Percentiles rank a stretch among this genome's conserved stretches.
These are phyloP conservation scores for Vigna angularis DNA, from an alignment of 306 rosid species.

Conservation along the genomic window DNA sequence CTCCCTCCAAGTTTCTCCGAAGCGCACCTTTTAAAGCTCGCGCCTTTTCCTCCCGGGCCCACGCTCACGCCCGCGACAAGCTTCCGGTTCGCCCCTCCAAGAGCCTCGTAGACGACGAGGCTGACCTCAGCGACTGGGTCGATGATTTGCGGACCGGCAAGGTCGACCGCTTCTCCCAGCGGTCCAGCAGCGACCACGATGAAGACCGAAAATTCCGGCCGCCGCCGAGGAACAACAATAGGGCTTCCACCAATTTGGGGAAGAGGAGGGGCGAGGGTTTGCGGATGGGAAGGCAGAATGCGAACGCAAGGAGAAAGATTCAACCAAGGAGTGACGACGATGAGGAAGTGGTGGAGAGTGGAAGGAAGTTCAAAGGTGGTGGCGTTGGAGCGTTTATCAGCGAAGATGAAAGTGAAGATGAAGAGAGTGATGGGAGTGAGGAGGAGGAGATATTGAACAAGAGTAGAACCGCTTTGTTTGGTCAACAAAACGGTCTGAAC, in stretches of 20 bases:
- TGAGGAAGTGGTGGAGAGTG: slow-evolving; percentile 38
- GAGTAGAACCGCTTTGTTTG: slow-evolving; percentile 57
- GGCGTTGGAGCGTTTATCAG: slow-evolving; percentile 54
- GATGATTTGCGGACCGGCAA: slow-evolving; percentile 59
- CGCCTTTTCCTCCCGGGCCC: slow-evolving; percentile 43
- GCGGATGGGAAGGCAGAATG: slow-evolving; percentile 44
- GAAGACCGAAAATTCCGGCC: not conserved
- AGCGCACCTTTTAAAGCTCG: slow-evolving; percentile 45
- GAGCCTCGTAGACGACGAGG: slow-evolving; percentile 85
- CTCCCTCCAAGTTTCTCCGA: slow-evolving; percentile 57
- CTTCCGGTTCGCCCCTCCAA: slow-evolving; percentile 42
- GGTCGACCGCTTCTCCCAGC: not conserved
- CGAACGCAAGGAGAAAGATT: slow-evolving; percentile 34
- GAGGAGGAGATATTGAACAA: slow-evolving; percentile 50
- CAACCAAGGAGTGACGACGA: slow-evolving; percentile 50
- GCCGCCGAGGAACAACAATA: slow-evolving; percentile 24
- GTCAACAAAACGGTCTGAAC: slow-evolving; percentile 37
- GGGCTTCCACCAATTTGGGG: slow-evolving; percentile 47
- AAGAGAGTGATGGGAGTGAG: slow-evolving; percentile 51
- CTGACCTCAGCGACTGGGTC: slow-evolving; percentile 88
- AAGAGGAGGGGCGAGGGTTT: slow-evolving; percentile 57
- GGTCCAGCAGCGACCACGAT: slow-evolving; percentile 14
- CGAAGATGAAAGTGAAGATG: slow-evolving; percentile 62
- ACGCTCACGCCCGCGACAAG: not conserved
- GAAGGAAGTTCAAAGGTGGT: slow-evolving; percentile 39